A percentile compares a stretch with the other conserved stretches of the same genome.
Conservation (phyloP, 2,329 filamentous ascomycete genomes). For the Leptographium lundbergii region DNA sequence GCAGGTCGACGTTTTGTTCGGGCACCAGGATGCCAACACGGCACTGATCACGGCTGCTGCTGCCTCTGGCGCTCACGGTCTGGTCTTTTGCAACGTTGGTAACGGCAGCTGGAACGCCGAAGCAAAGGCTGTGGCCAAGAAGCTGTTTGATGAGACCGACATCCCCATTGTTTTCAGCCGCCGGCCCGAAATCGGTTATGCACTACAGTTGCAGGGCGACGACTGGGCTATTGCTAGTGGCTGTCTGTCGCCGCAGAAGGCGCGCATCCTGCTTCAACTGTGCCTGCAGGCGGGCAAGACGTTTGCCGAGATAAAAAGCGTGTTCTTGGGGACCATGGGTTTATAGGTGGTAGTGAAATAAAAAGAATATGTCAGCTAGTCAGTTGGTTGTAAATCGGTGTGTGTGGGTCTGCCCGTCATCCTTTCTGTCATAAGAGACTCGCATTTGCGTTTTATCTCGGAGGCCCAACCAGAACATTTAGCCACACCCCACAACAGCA, state of each 20-base stretch:
- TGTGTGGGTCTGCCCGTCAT: not conserved
- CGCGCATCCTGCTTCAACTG: conserved; percentile 36
- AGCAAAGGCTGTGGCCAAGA: conserved; percentile 28
- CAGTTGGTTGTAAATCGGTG: not conserved
- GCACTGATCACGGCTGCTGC: conserved; percentile 33
- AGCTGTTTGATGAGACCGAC: conserved; percentile 29
- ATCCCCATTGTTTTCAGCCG: conserved; percentile 41
- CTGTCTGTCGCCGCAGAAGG: conserved; percentile 39
- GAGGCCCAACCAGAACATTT: too few species aligned
- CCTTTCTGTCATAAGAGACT: not conserved
- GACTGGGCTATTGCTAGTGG: not conserved
- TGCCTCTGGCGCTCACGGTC: conserved; percentile 35
- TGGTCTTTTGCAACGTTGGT: conserved; percentile 43
- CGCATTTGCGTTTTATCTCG: too few species aligned
- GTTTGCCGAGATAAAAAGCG: not conserved
- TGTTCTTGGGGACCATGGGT: not conserved
- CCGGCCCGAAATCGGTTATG: conserved; percentile 14
- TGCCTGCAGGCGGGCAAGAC: not conserved
- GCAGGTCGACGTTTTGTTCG: conserved; percentile 42
- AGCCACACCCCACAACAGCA: not conserved
- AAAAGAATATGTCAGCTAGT: not conserved
- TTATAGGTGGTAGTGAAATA: not conserved
- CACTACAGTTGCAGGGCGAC: conserved; percentile 31
- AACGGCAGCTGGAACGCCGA: conserved; percentile 34
- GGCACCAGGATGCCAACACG: conserved; percentile 39